Evolutionary conservation across 108 stramenopile genomes (phyloP).

Genomic region (Skeletonema costatum): DNA sequence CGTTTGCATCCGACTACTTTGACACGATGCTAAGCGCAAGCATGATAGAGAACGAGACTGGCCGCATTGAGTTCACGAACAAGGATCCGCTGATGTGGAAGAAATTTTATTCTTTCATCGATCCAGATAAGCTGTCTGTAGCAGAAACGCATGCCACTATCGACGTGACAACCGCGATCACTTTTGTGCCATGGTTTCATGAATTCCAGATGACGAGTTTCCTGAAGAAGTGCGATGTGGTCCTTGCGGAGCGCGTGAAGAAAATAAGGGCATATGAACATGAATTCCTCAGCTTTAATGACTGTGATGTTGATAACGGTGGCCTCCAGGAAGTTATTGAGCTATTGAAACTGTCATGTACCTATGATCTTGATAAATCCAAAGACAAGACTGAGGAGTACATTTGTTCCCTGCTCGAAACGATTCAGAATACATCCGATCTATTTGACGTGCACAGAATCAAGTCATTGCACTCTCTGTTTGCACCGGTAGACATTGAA

Average conservation of each 20-base stretch:
- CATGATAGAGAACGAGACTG: constrained; percentile 8
- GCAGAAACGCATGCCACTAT: not conserved
- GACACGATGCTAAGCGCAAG: constrained; percentile 26
- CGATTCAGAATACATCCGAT: not conserved
- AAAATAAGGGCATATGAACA: not conserved
- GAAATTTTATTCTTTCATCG: constrained; percentile 29
- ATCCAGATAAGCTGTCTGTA: not conserved
- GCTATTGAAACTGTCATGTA: not conserved
- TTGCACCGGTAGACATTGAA: not conserved
- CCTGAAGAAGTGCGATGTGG: not conserved
- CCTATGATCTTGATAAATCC: not conserved
- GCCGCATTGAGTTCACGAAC: constrained; percentile 25
- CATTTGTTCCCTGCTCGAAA: not conserved
- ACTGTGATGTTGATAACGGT: not conserved
- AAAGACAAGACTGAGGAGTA: not conserved
- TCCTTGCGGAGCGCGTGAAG: not conserved
- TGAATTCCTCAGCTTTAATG: not conserved
- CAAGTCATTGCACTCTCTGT: not conserved
- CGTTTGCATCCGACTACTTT: constrained; percentile 24
- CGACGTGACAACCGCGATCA: not conserved
- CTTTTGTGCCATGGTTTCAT: not conserved
- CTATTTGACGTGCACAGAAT: not conserved
- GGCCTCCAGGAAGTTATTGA: not conserved
- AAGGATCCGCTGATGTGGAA: constrained; percentile 38
- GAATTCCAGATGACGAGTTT: not conserved